phyloP scores from a whole-genome alignment of 257 asterid species.

The Ajuga chamaepitys region DNA sequence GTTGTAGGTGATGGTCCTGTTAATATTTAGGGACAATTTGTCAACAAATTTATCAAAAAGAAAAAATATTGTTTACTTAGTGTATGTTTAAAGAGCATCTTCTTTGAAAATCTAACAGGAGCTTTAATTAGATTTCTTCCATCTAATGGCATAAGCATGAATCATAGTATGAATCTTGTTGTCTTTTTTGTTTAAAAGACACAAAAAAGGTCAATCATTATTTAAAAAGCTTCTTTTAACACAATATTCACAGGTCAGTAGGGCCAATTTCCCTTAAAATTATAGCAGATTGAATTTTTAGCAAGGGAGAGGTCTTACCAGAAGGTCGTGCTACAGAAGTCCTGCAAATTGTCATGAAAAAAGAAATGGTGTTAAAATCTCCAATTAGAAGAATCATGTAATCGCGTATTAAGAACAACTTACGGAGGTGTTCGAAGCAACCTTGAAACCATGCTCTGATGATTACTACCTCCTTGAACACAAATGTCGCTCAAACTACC shows the following conservation, averaged over 20 bases:
- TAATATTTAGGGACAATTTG: not conserved
- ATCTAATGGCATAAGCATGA: no score
- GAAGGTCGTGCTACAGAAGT: constrained; percentile 30
- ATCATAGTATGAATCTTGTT: no score
- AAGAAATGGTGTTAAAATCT: not conserved
- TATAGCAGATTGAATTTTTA: not conserved
- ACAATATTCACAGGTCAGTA: no score
- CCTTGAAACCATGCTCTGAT: constrained; percentile 38
- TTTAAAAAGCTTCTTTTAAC: no score
- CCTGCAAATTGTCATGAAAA: constrained; percentile 37
- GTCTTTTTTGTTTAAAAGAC: no score
- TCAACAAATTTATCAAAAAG: not conserved
- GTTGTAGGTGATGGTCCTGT: constrained; percentile 36
- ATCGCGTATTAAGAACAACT: constrained; percentile 14
- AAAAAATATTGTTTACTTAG: not conserved
- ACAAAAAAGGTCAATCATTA: no score
- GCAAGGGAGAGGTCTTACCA: constrained; percentile 26
- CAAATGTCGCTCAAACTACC: constrained; percentile 68
- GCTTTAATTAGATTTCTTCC: no score
- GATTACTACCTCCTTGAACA: constrained; percentile 28
- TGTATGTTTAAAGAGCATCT: no score
- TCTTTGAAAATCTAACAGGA: no score
- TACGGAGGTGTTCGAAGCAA: constrained; percentile 49
- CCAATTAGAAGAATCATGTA: not conserved
- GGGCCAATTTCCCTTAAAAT: no score